Evolutionary conservation across 2,329 filamentous ascomycete species (phyloP).

Genomic region (Botrytis byssoidea): DNA sequence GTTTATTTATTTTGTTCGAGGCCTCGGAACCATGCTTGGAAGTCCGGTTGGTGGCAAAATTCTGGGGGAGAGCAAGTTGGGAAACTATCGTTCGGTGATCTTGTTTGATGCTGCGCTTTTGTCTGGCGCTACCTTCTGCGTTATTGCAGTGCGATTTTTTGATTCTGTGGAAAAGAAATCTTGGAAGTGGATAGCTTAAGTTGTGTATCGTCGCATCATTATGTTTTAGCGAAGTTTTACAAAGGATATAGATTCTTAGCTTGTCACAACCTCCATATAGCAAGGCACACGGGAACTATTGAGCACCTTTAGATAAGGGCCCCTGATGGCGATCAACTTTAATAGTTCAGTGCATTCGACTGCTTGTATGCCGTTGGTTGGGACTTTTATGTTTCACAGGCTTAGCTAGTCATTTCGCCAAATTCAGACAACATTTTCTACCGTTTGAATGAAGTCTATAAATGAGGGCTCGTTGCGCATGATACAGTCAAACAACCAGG

Average conservation of each 20-base stretch:
- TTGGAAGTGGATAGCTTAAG: constrained; percentile 44
- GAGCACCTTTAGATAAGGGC: background rate
- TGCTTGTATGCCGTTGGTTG: background rate
- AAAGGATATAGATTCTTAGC: background rate
- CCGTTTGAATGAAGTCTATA: background rate
- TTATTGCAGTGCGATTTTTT: constrained; percentile 45
- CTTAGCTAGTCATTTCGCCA: background rate
- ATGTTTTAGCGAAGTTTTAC: background rate
- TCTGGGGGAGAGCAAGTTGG: constrained; percentile 39
- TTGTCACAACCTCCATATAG: background rate
- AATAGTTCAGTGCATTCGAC: background rate
- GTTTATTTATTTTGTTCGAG: constrained; percentile 47
- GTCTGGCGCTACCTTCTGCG: constrained; percentile 42
- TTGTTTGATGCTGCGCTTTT: constrained; percentile 43
- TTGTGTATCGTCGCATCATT: background rate
- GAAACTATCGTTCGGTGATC: constrained; percentile 43
- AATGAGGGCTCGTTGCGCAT: background rate
- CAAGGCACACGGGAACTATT: background rate
- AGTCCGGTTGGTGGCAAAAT: constrained; percentile 47
- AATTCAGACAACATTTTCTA: background rate
- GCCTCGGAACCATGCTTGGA: constrained; percentile 46
- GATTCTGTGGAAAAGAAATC: constrained; percentile 41
- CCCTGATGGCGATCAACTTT: background rate
- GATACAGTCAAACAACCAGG: background rate
- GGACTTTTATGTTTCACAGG: background rate